Conservation (phyloP, 352 stramenopile species). For the Phytophthora cryptogea region DNA sequence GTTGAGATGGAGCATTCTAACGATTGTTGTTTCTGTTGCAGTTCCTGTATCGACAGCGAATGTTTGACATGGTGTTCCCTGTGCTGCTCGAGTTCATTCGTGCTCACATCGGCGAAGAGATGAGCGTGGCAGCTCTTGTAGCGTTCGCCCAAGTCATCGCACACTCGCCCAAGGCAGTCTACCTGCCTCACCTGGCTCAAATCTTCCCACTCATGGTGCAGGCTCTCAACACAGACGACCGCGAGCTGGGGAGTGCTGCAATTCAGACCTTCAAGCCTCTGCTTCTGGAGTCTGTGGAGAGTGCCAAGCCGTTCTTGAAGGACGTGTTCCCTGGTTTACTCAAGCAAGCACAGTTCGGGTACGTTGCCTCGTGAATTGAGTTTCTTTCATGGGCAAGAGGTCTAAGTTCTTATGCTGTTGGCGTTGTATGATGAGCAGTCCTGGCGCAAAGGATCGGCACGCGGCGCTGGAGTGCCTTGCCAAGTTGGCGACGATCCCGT, state of each 20-base stretch:
- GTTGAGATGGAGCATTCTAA: conserved; percentile 1
- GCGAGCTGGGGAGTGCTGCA: conserved; percentile 74
- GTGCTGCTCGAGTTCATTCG: conserved; percentile 69
- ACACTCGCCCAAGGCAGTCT: conserved; percentile 81
- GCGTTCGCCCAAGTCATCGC: conserved; percentile 82
- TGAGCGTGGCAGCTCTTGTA: conserved; percentile 70
- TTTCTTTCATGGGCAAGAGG: not conserved
- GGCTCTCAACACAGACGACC: conserved; percentile 76
- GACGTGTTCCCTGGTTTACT: conserved; percentile 83
- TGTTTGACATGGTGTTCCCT: conserved; percentile 81
- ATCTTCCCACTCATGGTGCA: conserved; percentile 88
- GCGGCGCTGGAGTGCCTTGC: conserved; percentile 78
- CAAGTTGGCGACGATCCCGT: conserved; percentile 80
- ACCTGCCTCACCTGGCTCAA: conserved; percentile 69
- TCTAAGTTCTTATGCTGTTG: not conserved
- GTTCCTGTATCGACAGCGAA: conserved; percentile 82
- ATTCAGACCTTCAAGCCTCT: conserved; percentile 81
- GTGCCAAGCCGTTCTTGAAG: conserved; percentile 83
- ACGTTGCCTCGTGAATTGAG: conserved; percentile 19
- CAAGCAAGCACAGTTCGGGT: conserved; percentile 84
- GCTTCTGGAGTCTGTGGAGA: conserved; percentile 78
- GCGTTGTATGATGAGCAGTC: conserved; percentile 29
- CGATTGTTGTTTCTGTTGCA: conserved; percentile 21
- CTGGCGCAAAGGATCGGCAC: conserved; percentile 66
- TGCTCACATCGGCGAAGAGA: conserved; percentile 35